These are phyloP conservation scores for Tilletiopsis washingtonensis DNA, from an alignment of 1,284 basidiomycete genomes.

Conservation along the genomic window DNA sequence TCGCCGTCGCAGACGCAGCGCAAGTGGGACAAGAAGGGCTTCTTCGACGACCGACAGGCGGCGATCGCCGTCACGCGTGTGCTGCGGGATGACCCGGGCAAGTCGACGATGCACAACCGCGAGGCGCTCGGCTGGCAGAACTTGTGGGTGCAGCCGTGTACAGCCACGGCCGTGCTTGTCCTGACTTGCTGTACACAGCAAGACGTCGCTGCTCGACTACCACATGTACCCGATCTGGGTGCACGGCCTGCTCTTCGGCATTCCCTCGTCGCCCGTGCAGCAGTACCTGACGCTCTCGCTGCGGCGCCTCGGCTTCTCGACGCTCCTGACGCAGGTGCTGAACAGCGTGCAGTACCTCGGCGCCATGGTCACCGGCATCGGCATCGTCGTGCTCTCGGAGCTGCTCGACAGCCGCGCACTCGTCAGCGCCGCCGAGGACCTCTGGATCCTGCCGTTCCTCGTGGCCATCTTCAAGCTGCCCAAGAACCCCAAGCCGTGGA, in stretches of 20 bases:
- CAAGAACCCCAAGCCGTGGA: conserved; percentile 6
- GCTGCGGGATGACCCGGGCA: conserved; percentile 62
- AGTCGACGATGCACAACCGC: conserved; percentile 64
- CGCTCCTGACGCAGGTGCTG: conserved; percentile 4
- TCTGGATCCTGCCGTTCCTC: conserved; percentile 10
- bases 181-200: too few relatives aligned
- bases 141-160: too few relatives aligned
- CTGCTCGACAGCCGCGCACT: conserved; percentile 6
- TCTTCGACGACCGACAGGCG: conserved; percentile 7
- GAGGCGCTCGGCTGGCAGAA: conserved; percentile 50
- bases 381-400: conserved; percentile 9
- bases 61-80: conserved; percentile 51
- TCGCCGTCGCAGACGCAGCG: conserved; percentile 53
- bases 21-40: conserved; percentile 6
- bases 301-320: conserved; percentile 5
- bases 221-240: conserved; percentile 10
- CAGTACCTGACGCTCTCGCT: conserved; percentile 10
- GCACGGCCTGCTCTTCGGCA: conserved; percentile 1
- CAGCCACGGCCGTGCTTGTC: too few relatives aligned
- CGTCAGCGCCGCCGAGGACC: conserved; percentile 1
- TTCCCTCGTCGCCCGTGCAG: conserved; percentile 2
- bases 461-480: conserved; percentile 6
- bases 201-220: conserved; percentile 5
- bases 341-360: conserved; percentile 3
- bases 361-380: conserved; percentile 6